phyloP scores from a whole-genome alignment of 2,329 filamentous ascomycete genomes.

The Boeremia lycopersici region DNA sequence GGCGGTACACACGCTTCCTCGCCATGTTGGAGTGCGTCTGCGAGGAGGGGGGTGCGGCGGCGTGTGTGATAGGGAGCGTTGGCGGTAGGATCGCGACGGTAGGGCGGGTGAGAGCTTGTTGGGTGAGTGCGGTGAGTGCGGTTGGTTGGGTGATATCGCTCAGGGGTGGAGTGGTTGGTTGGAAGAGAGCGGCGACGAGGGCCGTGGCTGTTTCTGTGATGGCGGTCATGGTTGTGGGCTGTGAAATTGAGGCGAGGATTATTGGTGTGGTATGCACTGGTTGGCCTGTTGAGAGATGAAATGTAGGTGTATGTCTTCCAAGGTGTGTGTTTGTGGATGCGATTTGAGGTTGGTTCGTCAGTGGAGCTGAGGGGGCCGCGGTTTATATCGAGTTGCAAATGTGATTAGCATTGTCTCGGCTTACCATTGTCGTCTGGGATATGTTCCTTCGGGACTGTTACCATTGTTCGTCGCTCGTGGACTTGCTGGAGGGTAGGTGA shows the following conservation, averaged over 20 bases:
- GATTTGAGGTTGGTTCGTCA: not conserved
- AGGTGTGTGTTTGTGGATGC: not conserved
- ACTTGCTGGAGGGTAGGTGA: not conserved
- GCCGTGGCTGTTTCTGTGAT: not conserved
- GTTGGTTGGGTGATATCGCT: not conserved
- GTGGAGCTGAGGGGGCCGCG: not conserved
- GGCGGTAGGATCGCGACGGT: no score
- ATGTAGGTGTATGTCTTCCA: not conserved
- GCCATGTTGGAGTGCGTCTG: no score
- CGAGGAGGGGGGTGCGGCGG: no score
- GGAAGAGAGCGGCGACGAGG: not conserved
- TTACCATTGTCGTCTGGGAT: not conserved
- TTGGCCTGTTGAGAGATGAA: not conserved
- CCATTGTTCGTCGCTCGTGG: not conserved
- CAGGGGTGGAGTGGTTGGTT: not conserved
- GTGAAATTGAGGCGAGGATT: not conserved
- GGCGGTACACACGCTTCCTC: no score
- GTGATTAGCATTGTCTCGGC: constrained; percentile 4
- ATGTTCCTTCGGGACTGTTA: not conserved
- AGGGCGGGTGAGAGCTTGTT: not conserved
- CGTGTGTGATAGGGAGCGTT: not conserved
- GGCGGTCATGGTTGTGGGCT: not conserved
- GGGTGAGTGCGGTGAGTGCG: not conserved
- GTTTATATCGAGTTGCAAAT: not conserved
- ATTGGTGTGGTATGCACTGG: not conserved